Evolutionary conservation across 768 basidiomycete genomes (phyloP), one percentile per base, ranked within the genome.

Genomic region (Phylloporus sp.): DNA sequence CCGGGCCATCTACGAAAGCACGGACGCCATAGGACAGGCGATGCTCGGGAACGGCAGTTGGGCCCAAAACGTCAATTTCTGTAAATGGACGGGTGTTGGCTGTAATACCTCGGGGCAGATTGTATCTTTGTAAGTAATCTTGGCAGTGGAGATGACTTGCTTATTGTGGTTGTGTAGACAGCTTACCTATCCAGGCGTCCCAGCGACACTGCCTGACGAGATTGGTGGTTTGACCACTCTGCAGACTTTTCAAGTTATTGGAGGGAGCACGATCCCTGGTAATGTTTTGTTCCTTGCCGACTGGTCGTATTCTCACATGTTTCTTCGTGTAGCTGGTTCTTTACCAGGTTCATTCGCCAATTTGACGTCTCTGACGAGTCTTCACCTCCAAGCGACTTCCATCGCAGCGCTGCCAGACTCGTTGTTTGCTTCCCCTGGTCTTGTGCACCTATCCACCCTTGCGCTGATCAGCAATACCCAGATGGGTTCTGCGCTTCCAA

Each of bases 141-240:
- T 17, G 31, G 26, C 5, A 1, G 29, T 37, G 20, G 31, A 7
- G 11, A 27, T 13, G 9, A 18, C 35, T 44, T 17, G 10, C 38
- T 49, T 24, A 49, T 29, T 17, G 15, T 14, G 18, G 1, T 29
- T 18, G 3, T 41, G 28, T 52, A 76, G 63, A 43, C 62, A 63
- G 49, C 60, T 78, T 22, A 68, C 66, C 0, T 76, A 71, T 50
- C 76, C 76, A 8, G 74, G 68, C 7, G 67, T 79, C 9, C 76
- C 77, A n/a, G 65, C 69, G 15, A 58, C 62, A 3, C 52, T 78
- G 2, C 76, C 76, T 1, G 57, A 57, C 9, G 70, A 74, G 45
- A 54, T 78, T n/a, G 69, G 68, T 0, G 60, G 60, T 10, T 58
- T 78, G 42, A 67, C 66, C 1, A 62, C 61, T 1, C 57, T 78